Evolutionary conservation across 768 basidiomycete genomes (phyloP).

Genomic region (Kwoniella newhampshirensis): DNA sequence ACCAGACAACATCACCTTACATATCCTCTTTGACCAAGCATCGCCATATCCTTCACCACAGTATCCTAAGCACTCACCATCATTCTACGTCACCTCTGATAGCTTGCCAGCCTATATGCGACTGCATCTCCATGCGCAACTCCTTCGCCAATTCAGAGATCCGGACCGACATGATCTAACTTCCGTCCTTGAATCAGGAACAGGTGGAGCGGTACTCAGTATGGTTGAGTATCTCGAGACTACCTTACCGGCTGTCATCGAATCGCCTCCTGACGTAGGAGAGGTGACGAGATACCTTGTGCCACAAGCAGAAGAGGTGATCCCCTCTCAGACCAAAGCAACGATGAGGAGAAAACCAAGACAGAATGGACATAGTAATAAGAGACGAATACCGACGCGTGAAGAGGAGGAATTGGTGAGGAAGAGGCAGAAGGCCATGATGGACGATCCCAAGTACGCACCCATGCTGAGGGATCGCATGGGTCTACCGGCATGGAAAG

Average conservation of each 20-base stretch:
- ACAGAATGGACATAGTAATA: slow-evolving; percentile 22
- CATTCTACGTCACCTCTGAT: slow-evolving; percentile 72
- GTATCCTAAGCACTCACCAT: slow-evolving; percentile 58
- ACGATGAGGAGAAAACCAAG: slow-evolving; percentile 15
- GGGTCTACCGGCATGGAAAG: slow-evolving; percentile 73
- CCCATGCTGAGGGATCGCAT: slow-evolving; percentile 62
- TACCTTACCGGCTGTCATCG: slow-evolving; percentile 64
- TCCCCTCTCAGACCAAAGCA: slow-evolving; percentile 7
- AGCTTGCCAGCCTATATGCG: slow-evolving; percentile 76
- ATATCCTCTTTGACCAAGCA: slow-evolving; percentile 62
- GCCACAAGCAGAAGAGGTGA: slow-evolving; percentile 31
- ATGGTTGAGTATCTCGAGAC: slow-evolving; percentile 66
- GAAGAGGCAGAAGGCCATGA: slow-evolving; percentile 59
- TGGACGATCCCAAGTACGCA: slow-evolving; percentile 59
- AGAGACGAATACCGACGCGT: slow-evolving; percentile 32
- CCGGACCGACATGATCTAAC: slow-evolving; percentile 55
- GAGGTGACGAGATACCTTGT: slow-evolving; percentile 66
- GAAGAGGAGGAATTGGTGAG: slow-evolving; percentile 42
- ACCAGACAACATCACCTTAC: slow-evolving; percentile 59
- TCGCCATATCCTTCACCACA: slow-evolving; percentile 58
- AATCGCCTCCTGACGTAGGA: slow-evolving; percentile 70
- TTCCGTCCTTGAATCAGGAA: slow-evolving; percentile 63
- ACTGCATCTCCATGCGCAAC: slow-evolving; percentile 70
- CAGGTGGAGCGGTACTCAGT: slow-evolving; percentile 68
- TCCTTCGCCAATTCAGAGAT: slow-evolving; percentile 62